These are phyloP conservation scores for Amorphotheca resinae DNA, from an alignment of 495 filamentous ascomycete genomes.

Conservation along the genomic window DNA sequence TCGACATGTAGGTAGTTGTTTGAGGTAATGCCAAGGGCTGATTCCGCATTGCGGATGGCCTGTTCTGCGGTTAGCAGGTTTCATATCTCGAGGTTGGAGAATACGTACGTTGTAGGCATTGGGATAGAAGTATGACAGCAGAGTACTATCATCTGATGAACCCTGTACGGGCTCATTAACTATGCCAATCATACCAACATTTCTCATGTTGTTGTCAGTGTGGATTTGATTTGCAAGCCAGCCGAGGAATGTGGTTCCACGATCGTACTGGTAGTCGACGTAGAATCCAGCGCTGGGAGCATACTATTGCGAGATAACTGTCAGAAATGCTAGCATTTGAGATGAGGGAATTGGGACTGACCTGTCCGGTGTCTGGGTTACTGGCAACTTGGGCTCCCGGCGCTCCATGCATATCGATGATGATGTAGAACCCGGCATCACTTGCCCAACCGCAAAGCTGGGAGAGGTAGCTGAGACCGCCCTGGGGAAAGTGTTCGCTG, in stretches of 20 bases:
- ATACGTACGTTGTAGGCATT: constrained; percentile 26
- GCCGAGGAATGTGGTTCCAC: constrained; percentile 43
- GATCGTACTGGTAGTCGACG: constrained; percentile 39
- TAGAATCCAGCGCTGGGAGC: constrained; percentile 41
- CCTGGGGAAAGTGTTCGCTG: constrained; percentile 45
- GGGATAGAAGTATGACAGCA: constrained; percentile 35
- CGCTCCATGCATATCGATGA: constrained; percentile 52
- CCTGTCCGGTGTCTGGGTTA: constrained; percentile 45
- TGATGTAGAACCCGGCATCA: constrained; percentile 45
- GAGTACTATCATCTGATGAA: constrained; percentile 8
- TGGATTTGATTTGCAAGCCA: constrained; percentile 47
- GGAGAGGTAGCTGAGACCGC: constrained; percentile 41
- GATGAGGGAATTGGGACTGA: constrained; percentile 9
- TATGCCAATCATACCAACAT: constrained; percentile 47
- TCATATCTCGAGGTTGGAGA: constrained; percentile 2
- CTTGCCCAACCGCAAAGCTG: constrained; percentile 42
- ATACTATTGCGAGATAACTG: constrained; percentile 5
- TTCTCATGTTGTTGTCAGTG: constrained; percentile 34
- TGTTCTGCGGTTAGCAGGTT: constrained; percentile 1
- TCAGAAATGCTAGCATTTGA: neutral
- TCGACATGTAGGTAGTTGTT: constrained; percentile 39
- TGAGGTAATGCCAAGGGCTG: constrained; percentile 24
- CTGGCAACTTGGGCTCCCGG: constrained; percentile 41
- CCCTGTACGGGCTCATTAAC: constrained; percentile 46
- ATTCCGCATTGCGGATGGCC: constrained; percentile 38